Base-by-base conservation (phyloP, 257 asterid species). In the Primulina tabacum region DNA sequence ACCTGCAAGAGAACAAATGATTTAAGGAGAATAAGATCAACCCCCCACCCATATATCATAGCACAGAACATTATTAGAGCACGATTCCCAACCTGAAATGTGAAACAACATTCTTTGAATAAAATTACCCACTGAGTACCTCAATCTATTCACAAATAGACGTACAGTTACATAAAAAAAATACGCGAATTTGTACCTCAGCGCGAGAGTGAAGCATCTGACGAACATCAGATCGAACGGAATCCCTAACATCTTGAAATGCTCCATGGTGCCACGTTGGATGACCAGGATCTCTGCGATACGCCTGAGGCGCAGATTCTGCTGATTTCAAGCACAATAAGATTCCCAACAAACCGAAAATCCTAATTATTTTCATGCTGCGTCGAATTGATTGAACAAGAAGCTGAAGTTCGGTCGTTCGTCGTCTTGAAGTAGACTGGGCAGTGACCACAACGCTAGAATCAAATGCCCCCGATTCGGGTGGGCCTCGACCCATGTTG, bases 221-320 rank as follows among this genome's bases (percentile, higher is more conserved):
- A 69, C 88, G 90, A 79, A 94, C 88, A 55, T 86, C 97, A 35
- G 97, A 91, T 85, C 97, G 97, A 64, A 94, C 83, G 20, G 80
- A 81, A 74, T 89, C 99, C 80, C 89, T 89, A 70, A 91, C 97
- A 72, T 91, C 97, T 4, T 91, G 97, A 83, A 94, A 94, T 2
- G 95, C 97, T 62, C 96, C 88, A 67, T 94, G 97, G 83, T 91
- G 99, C 99, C 99, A 94, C 71, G 90, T 84, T n/a, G 88, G 90
- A 34, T 94, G 99, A 65, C 97, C 99, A 24, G 96, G 92, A 82
- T 94, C 96, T 78, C 99, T 88, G 53, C 95, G 91, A 63, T 88
- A 88, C 59, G 95, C 92, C 78, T 86, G 85, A 20, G 86, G 75
- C 73, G 93, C 96, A 65, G 95, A 83, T 61, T 86, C 85, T 11